These are phyloP conservation scores for Torulaspora gathmanii DNA, from an alignment of 805 yeast genomes.

Conservation along the genomic window DNA sequence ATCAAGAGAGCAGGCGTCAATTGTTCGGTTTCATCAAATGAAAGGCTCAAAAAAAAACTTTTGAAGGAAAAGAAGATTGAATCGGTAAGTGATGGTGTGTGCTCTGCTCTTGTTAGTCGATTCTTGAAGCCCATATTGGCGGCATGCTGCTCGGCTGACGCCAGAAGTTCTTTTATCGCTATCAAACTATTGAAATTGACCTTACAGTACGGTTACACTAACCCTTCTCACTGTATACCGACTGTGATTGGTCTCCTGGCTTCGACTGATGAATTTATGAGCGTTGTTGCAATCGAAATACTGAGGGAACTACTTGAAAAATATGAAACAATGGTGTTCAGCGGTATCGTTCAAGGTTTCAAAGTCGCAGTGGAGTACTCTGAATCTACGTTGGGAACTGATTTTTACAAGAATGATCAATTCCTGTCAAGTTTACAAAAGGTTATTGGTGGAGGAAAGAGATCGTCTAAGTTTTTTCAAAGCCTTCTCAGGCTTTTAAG, in stretches of 20 bases:
- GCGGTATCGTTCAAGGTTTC: constrained; percentile 60
- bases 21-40: constrained; percentile 34
- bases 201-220: constrained; percentile 63
- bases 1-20: constrained; percentile 40
- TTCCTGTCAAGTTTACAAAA: constrained; percentile 20
- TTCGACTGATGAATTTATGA: constrained; percentile 42
- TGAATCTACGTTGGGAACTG: constrained; percentile 2
- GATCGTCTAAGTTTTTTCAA: constrained; percentile 17
- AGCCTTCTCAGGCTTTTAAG: constrained; percentile 15
- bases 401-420: constrained; percentile 12
- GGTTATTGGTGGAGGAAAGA: constrained; percentile 18
- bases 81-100: constrained; percentile 60
- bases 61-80: constrained; percentile 38
- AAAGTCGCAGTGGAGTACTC: constrained; percentile 47
- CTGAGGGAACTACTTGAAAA: constrained; percentile 56
- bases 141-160: constrained; percentile 46
- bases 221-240: constrained; percentile 65
- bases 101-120: constrained; percentile 66
- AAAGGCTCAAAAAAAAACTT: constrained; percentile 38
- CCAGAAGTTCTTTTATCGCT: constrained; percentile 46
- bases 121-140: constrained; percentile 48
- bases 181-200: constrained; percentile 52
- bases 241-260: constrained; percentile 67
- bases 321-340: constrained; percentile 67
- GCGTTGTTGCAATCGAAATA: constrained; percentile 46